These are phyloP conservation scores for Pseudomonodictys pantanalensis DNA, from an alignment of 495 filamentous ascomycete species.

Conservation along the genomic window DNA sequence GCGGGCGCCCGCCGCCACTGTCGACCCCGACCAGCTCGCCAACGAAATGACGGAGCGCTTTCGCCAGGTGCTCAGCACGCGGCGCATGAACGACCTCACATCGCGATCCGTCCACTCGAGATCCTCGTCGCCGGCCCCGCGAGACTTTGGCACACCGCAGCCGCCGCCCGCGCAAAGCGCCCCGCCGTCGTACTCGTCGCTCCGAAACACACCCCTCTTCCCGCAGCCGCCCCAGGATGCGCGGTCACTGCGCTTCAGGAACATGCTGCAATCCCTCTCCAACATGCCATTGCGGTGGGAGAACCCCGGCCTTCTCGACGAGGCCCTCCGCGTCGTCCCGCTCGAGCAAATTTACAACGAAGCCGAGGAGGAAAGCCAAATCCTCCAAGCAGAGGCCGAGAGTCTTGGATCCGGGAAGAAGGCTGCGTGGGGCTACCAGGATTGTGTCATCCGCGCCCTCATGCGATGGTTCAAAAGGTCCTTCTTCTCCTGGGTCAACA, in stretches of 20 bases:
- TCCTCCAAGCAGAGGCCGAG: slow-evolving; percentile 79
- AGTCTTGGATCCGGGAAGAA: slow-evolving; percentile 72
- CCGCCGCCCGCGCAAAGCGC: slow-evolving; percentile 16
- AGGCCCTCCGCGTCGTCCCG: slow-evolving; percentile 81
- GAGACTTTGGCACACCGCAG: slow-evolving; percentile 41
- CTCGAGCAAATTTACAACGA: slow-evolving; percentile 90
- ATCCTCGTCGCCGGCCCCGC: slow-evolving; percentile 54
- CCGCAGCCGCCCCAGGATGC: slow-evolving; percentile 72
- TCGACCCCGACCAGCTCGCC: slow-evolving; percentile 37
- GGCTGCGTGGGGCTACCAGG: slow-evolving; percentile 96
- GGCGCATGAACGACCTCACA: slow-evolving; percentile 73
- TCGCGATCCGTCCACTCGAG: slow-evolving; percentile 48
- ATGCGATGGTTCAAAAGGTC: slow-evolving; percentile 93
- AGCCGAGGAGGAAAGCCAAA: slow-evolving; percentile 87
- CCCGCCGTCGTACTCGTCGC: slow-evolving; percentile 62
- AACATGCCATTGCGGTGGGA: slow-evolving; percentile 88
- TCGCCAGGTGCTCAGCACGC: slow-evolving; percentile 72
- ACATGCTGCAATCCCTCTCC: slow-evolving; percentile 75
- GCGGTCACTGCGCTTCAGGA: slow-evolving; percentile 76
- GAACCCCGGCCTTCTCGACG: slow-evolving; percentile 92
- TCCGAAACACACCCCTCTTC: slow-evolving; percentile 74
- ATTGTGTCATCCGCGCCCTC: slow-evolving; percentile 90
- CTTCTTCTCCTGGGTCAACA: slow-evolving; percentile 97
- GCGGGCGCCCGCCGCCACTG: slow-evolving; percentile 9
- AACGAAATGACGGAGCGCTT: slow-evolving; percentile 61